These are phyloP conservation scores for Firmiana major DNA, from an alignment of 345 rosid species.

Conservation along the genomic window DNA sequence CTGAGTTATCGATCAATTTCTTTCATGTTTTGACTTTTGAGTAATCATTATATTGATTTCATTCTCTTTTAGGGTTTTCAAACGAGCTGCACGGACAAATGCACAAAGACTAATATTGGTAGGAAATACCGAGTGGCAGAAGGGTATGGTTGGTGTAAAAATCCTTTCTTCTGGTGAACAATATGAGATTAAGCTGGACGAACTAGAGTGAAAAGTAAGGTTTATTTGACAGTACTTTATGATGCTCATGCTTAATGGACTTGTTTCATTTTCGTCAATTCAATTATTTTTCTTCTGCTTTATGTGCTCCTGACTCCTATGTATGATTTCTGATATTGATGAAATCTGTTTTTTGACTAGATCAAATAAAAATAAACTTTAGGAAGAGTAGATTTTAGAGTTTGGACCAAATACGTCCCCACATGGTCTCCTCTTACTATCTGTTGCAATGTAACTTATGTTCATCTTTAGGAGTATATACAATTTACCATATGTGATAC, in stretches of 20 bases:
- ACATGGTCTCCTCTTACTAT: background rate
- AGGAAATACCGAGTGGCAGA: slow-evolving; percentile 73
- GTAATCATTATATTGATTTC: background rate
- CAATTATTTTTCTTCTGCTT: background rate
- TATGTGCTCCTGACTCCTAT: background rate
- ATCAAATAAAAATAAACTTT: background rate
- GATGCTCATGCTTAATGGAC: background rate
- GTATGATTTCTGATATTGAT: background rate
- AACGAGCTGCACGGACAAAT: slow-evolving; percentile 70
- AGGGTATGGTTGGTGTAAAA: slow-evolving; percentile 78
- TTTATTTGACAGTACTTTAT: background rate
- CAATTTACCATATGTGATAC: no score
- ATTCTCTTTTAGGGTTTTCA: slow-evolving; percentile 64
- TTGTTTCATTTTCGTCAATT: background rate
- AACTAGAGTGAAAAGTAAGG: slow-evolving; percentile 38
- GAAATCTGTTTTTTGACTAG: background rate
- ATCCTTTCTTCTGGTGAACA: slow-evolving; percentile 70
- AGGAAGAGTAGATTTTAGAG: background rate
- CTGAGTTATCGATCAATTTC: background rate
- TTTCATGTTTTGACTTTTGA: background rate
- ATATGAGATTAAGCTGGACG: slow-evolving; percentile 60
- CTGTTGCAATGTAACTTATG: background rate
- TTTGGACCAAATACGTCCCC: background rate
- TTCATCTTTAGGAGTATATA: background rate
- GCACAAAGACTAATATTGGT: slow-evolving; percentile 74